phyloP scores from a whole-genome alignment of 257 asterid species.

The Misopates orontium region DNA sequence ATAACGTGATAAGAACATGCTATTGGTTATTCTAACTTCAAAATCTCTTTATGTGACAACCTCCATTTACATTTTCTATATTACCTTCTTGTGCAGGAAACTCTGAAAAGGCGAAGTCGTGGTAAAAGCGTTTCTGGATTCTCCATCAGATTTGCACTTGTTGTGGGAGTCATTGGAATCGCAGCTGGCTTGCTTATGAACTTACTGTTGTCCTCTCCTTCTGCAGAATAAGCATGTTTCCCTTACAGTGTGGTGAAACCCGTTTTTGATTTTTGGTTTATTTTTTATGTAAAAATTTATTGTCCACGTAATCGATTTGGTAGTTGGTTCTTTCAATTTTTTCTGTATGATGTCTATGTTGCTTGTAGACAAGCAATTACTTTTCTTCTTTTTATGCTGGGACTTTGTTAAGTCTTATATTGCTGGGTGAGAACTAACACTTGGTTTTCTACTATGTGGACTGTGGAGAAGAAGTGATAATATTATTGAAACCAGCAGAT shows the following conservation, averaged over 20 bases:
- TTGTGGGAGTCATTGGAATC: conserved; percentile 45
- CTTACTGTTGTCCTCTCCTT: conserved; percentile 27
- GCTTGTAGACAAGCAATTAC: too few species aligned
- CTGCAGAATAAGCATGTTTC: conserved; percentile 22
- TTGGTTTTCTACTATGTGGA: too few species aligned
- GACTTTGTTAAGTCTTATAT: too few species aligned
- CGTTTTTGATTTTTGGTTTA: background rate
- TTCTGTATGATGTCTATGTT: too few species aligned
- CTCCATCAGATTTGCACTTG: conserved; percentile 37
- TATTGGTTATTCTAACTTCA: background rate
- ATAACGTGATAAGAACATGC: background rate
- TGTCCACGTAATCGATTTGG: conserved; percentile 12
- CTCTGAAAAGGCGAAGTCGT: conserved; percentile 30
- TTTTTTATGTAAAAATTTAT: conserved; percentile 8
- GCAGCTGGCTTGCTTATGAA: conserved; percentile 41
- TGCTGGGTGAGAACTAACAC: too few species aligned
- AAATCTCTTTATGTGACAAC: background rate
- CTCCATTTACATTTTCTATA: too few species aligned
- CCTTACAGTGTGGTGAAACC: background rate
- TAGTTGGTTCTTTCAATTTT: conserved; percentile 13
- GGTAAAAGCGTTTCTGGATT: conserved; percentile 27
- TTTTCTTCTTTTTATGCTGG: too few species aligned
- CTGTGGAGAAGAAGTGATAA: too few species aligned
- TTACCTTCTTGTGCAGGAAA: conserved; percentile 31
- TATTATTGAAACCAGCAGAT: too few species aligned